A percentile compares a stretch with the other conserved stretches of the same genome.
Evolutionary conservation across 1,284 basidiomycete species (phyloP).

Genomic region (Rhodotorula mucilaginosa): DNA sequence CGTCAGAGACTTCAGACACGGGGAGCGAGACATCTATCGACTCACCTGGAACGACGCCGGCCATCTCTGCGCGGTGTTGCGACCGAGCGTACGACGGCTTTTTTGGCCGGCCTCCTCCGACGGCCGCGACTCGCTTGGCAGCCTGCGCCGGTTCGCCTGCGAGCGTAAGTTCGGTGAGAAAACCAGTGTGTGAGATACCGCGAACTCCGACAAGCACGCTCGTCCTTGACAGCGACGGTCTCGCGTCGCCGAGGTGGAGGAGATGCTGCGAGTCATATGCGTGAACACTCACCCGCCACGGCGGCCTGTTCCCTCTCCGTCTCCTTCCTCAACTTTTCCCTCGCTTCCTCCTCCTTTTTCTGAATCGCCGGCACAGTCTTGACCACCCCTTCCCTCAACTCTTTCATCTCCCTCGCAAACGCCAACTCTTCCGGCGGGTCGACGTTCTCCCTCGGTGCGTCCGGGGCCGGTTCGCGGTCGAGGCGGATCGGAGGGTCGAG

Average conservation of each 20-base stretch:
- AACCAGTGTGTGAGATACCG: no score
- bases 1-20: background rate
- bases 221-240: no score
- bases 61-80: slow-evolving; percentile 6
- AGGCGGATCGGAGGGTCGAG: slow-evolving; percentile 32
- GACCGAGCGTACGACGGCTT: slow-evolving; percentile 12
- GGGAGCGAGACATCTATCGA: background rate
- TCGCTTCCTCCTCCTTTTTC: slow-evolving; percentile 34
- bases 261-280: no score
- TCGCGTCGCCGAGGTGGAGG: no score
- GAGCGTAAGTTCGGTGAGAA: no score
- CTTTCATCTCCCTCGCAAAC: slow-evolving; percentile 37
- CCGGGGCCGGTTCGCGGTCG: background rate
- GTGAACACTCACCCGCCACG: slow-evolving; percentile 3
- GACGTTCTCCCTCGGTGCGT: slow-evolving; percentile 29
- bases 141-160: background rate
- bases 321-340: slow-evolving; percentile 19
- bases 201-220: no score
- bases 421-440: slow-evolving; percentile 34
- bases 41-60: slow-evolving; percentile 8
- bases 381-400: slow-evolving; percentile 27
- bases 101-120: background rate
- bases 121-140: background rate
- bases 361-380: slow-evolving; percentile 35
- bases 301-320: slow-evolving; percentile 28